Conservation (phyloP, 108 stramenopile genomes). For the Nitzschia sp. region DNA sequence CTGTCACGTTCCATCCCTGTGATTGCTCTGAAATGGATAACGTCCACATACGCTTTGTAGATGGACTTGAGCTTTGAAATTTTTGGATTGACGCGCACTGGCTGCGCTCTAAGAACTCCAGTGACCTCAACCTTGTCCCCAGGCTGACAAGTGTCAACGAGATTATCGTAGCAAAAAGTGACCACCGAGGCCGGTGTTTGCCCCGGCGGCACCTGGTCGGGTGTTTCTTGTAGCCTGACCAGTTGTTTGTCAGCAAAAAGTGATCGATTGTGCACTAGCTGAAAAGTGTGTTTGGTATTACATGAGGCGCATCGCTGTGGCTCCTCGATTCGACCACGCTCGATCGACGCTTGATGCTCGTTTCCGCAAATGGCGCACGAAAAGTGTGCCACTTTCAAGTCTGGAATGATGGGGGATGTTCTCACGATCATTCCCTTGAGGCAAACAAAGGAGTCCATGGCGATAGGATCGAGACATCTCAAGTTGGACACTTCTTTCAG, state of each 20-base stretch:
- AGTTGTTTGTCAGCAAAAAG: conserved; percentile 98
- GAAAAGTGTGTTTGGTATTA: conserved; percentile 66
- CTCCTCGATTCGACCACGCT: conserved; percentile 94
- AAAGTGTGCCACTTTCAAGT: conserved; percentile 96
- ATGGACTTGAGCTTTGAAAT: conserved; percentile 86
- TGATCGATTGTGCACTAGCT: conserved; percentile 93
- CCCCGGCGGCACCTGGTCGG: conserved; percentile 97
- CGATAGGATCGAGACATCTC: conserved; percentile 91
- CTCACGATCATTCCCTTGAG: conserved; percentile 97
- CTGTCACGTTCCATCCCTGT: conserved; percentile 46
- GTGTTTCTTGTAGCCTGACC: conserved; percentile 96
- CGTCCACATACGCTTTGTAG: conserved; percentile 98
- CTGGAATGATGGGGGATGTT: conserved; percentile 93
- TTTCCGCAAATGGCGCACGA: conserved; percentile 87
- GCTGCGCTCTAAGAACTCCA: conserved; percentile 95
- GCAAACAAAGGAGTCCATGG: conserved; percentile 91
- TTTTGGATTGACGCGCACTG: conserved; percentile 88
- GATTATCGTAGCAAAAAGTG: conserved; percentile 95
- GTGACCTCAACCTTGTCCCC: conserved; percentile 98
- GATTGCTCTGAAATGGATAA: conserved; percentile 90
- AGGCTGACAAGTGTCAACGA: conserved; percentile 95
- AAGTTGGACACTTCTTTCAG: conserved; percentile 80
- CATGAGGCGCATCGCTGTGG: conserved; percentile 81
- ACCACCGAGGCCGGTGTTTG: conserved; percentile 96
- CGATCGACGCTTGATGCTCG: conserved; percentile 82